Percentiles rank a stretch among this genome's conserved stretches.
Evolutionary conservation across 495 filamentous ascomycete species (phyloP).

Genomic region (Stereocaulon alpinum): DNA sequence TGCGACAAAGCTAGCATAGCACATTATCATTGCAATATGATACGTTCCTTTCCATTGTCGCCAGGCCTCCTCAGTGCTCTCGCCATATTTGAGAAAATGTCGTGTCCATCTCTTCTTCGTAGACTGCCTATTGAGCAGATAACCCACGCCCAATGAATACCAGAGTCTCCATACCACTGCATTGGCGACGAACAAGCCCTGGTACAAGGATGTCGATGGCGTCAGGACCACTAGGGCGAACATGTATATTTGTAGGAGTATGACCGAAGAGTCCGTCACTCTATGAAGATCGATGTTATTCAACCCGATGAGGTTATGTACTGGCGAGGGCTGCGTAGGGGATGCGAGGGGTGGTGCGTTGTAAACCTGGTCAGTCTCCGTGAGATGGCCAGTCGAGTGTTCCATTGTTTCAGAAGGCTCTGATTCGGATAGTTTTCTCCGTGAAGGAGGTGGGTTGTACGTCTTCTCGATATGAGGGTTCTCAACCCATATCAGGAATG

Average conservation of each 20-base stretch:
- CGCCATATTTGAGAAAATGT: conserved; percentile 94
- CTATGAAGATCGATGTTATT: conserved; percentile 81
- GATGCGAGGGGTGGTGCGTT: conserved; percentile 27
- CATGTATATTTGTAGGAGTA: conserved; percentile 65
- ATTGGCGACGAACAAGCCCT: conserved; percentile 68
- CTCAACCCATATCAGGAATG: conserved; percentile 80
- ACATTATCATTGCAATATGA: conserved; percentile 81
- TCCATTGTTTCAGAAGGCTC: conserved; percentile 27
- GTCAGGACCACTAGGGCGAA: conserved; percentile 61
- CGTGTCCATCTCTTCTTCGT: conserved; percentile 86
- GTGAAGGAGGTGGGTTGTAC: conserved; percentile 81
- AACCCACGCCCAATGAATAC: conserved; percentile 83
- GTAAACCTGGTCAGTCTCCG: conserved; percentile 21
- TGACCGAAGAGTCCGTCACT: conserved; percentile 67
- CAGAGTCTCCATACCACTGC: conserved; percentile 79
- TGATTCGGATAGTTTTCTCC: conserved; percentile 40
- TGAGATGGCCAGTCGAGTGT: conserved; percentile 30
- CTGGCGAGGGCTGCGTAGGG: conserved; percentile 44
- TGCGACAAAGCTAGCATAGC: conserved; percentile 77
- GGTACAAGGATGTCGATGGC: conserved; percentile 62
- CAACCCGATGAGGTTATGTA: conserved; percentile 72
- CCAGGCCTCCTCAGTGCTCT: conserved; percentile 85
- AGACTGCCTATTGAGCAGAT: conserved; percentile 75
- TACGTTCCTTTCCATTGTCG: conserved; percentile 96
- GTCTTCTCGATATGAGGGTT: conserved; percentile 98